Evolutionary conservation across 148 eudicot species (phyloP), one percentile per base, ranked within the genome.

Genomic region (Cornus kousa): DNA sequence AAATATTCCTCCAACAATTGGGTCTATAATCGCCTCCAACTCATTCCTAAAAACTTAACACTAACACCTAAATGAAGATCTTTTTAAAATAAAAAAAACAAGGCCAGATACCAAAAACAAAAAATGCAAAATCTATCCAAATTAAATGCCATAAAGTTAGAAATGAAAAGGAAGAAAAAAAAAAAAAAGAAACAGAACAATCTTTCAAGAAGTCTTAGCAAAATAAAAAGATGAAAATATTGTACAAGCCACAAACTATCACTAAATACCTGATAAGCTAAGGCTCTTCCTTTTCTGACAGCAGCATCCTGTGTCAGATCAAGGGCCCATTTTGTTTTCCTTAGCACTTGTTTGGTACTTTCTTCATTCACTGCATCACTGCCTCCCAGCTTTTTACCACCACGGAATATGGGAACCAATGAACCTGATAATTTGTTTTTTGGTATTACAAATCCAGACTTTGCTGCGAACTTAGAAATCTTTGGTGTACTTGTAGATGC

Each of bases 401-500:
- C 96, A 70, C 87, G 90, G 75, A 83, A 86, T 67, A 82, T 78
- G 77, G 97, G 97, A 70, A 93, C 92, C 78, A 95, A 82, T 24
- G 99, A 95, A 37, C 99, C 97, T n/a, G 97, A 91, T 74, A 95
- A 80, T 83, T 95, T 93, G 85, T 95, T 95, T 84, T 93, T 95
- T 11, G 99, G 97, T 84, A 95, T 95, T 76, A 95, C 91, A 88
- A 95, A 95, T 74, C 97, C 99, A 59, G 90, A 80, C 83, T 92
- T 95, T 37, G 85, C 88, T 77, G 89, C 89, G 82, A 95, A 89
- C 91, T 87, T 85, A 4, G 97, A 90, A 22, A 85, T 81, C 86
- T 88, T 89, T 67, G 91, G 77, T 78, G 79, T 80, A 82, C 81
- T 82, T 24, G 84, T 75, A 75, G 92, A 78, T 67, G 92, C 73